Percentiles rank a stretch among this genome's conserved stretches.
phyloP scores from a whole-genome alignment of 345 rosid species.

The Acer yangbiense region DNA sequence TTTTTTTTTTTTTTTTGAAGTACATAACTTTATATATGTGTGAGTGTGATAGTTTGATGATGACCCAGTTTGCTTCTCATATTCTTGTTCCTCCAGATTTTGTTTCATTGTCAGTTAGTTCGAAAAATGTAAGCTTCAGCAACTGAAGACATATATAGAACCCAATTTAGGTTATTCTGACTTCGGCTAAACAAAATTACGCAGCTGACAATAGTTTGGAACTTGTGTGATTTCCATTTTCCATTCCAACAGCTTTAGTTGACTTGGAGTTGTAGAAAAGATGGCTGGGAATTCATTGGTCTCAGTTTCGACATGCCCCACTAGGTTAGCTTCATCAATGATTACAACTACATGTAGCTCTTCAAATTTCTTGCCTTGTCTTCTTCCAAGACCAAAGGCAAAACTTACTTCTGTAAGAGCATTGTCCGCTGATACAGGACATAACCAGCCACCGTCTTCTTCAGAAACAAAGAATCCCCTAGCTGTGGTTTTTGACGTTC shows the following conservation, averaged over 20 bases:
- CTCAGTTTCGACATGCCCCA: constrained; percentile 45
- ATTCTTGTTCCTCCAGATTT: neutral
- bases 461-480: constrained; percentile 54
- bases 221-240: neutral
- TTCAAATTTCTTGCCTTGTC: constrained; percentile 44
- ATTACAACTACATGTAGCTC: constrained; percentile 37
- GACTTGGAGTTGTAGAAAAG: constrained; percentile 21
- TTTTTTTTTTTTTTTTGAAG: too few relatives aligned
- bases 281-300: constrained; percentile 55
- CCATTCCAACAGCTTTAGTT: constrained; percentile 3
- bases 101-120: neutral
- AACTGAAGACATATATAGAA: neutral
- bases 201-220: neutral
- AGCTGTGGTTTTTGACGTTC: constrained; percentile 66
- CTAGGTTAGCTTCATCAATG: constrained; percentile 39
- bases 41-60: neutral
- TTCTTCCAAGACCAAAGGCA: constrained; percentile 54
- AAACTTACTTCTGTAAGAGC: constrained; percentile 44
- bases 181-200: neutral
- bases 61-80: neutral
- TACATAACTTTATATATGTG: neutral
- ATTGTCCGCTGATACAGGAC: constrained; percentile 53
- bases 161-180: neutral
- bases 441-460: constrained; percentile 47
- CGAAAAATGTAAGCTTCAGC: constrained; percentile 9